These are phyloP conservation scores for Alloteropsis semialata DNA, from an alignment of 176 grass and related monocot species.

Conservation along the genomic window DNA sequence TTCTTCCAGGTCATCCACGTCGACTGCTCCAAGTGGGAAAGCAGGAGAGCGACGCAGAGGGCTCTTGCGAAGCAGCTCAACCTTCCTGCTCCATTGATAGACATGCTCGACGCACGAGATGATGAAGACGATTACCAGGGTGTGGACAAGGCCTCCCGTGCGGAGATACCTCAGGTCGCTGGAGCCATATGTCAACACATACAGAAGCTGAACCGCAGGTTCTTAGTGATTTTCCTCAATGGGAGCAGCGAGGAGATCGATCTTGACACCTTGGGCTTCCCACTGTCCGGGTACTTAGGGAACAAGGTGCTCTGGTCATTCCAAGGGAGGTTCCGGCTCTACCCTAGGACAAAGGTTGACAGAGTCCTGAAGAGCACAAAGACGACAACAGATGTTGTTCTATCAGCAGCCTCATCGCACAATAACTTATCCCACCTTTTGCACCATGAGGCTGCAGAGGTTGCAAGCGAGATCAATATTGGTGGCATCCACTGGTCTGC, in stretches of 20 bases:
- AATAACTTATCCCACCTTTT: not conserved
- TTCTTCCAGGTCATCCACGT: not conserved
- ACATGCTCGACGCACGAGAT: not conserved
- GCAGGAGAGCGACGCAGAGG: slow-evolving; percentile 1
- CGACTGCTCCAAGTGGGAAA: slow-evolving; percentile 18
- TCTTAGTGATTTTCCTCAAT: slow-evolving; percentile 13
- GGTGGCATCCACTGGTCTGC: not conserved
- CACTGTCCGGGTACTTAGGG: not conserved
- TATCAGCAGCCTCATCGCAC: not conserved
- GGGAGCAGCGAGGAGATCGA: slow-evolving; percentile 12
- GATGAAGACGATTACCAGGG: not conserved
- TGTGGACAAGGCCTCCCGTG: not conserved
- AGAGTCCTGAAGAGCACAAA: not conserved
- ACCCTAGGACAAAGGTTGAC: not conserved
- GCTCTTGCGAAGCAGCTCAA: not conserved
- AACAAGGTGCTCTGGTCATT: slow-evolving; percentile 4
- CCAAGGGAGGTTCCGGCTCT: slow-evolving; percentile 5
- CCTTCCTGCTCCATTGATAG: not conserved
- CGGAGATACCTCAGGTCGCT: not conserved
- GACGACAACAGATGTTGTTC: not conserved
- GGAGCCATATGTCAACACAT: not conserved
- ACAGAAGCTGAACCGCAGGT: not conserved
- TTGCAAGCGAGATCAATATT: not conserved
- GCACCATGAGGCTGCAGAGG: not conserved
- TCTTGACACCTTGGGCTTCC: not conserved